phyloP scores from a whole-genome alignment of 1,284 basidiomycete genomes.

The Inonotus obliquus region DNA sequence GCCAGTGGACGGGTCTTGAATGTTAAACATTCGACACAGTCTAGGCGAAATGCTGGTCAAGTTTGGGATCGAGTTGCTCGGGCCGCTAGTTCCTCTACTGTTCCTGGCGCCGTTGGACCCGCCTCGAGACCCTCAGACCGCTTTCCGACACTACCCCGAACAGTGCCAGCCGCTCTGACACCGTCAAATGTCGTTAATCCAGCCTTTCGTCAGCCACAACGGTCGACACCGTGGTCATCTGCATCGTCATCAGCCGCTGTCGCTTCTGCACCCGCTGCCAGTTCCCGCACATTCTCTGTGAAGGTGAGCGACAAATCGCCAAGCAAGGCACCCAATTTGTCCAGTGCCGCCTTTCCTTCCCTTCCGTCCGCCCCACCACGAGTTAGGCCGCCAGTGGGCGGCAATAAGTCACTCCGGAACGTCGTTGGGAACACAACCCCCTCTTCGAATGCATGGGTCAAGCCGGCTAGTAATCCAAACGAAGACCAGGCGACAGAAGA shows the following conservation, averaged over 20 bases:
- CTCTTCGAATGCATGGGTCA: slow-evolving; percentile 47
- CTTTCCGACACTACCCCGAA: slow-evolving; percentile 43
- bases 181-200: slow-evolving; percentile 27
- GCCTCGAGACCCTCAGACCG: slow-evolving; percentile 30
- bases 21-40: slow-evolving; percentile 70
- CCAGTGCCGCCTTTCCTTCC: slow-evolving; percentile 65
- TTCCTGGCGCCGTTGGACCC: slow-evolving; percentile 32
- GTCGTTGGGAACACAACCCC: slow-evolving; percentile 57
- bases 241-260: slow-evolving; percentile 17
- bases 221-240: slow-evolving; percentile 56
- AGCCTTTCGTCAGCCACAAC: slow-evolving; percentile 41
- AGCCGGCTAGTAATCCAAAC: slow-evolving; percentile 22
- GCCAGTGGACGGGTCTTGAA: slow-evolving; percentile 78
- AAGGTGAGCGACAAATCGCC: neutral
- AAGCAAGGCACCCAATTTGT: slow-evolving; percentile 30
- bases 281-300: slow-evolving; percentile 20
- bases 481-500: slow-evolving; percentile 18
- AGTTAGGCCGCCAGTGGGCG: slow-evolving; percentile 50
- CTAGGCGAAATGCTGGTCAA: slow-evolving; percentile 48
- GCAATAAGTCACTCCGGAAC: slow-evolving; percentile 65
- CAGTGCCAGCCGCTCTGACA: slow-evolving; percentile 27
- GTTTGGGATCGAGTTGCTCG: slow-evolving; percentile 87
- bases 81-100: slow-evolving; percentile 58
- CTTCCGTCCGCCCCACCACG: slow-evolving; percentile 45
- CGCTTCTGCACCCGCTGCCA: slow-evolving; percentile 33